Evolutionary conservation across 2,329 filamentous ascomycete genomes (phyloP).

Genomic region (Lecanicillium sp.): DNA sequence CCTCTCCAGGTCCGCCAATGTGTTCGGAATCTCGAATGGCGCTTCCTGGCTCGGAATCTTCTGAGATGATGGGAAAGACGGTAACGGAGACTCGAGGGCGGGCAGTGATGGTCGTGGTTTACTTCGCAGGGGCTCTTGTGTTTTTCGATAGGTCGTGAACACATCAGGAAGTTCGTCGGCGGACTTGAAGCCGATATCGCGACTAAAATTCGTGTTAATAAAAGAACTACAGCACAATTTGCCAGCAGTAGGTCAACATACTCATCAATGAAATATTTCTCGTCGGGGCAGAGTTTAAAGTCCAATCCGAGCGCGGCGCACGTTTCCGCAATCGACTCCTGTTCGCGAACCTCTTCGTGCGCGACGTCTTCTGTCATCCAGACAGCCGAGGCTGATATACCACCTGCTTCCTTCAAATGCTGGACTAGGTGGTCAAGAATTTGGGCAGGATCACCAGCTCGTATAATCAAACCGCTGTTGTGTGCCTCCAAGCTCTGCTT

Average conservation of each 20-base stretch:
- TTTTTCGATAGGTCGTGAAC: conserved; percentile 69
- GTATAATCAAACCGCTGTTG: conserved; percentile 53
- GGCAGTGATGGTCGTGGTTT: conserved; percentile 53
- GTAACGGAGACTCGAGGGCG: conserved; percentile 44
- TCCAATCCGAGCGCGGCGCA: conserved; percentile 46
- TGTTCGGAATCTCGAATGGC: conserved; percentile 57
- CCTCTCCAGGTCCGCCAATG: conserved; percentile 42
- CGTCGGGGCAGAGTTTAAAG: conserved; percentile 62
- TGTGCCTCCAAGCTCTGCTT: conserved; percentile 53
- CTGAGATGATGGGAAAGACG: conserved; percentile 42
- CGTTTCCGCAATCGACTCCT: conserved; percentile 43
- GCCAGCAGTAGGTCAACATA: conserved; percentile 35
- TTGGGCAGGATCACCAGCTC: conserved; percentile 54
- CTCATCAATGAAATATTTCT: conserved; percentile 77
- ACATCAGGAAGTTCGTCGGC: conserved; percentile 61
- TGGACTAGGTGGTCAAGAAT: conserved; percentile 52
- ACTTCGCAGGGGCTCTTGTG: conserved; percentile 60
- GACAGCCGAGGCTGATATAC: conserved; percentile 45
- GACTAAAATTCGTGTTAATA: conserved; percentile 33
- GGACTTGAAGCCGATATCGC: conserved; percentile 53
- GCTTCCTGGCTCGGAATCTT: conserved; percentile 48
- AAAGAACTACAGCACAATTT: not conserved
- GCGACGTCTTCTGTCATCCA: conserved; percentile 71
- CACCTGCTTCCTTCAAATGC: conserved; percentile 29
- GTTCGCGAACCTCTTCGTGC: conserved; percentile 60